Base-by-base conservation (phyloP, 2,329 filamentous ascomycete genomes). In the Stachybotrys chartarum region DNA sequence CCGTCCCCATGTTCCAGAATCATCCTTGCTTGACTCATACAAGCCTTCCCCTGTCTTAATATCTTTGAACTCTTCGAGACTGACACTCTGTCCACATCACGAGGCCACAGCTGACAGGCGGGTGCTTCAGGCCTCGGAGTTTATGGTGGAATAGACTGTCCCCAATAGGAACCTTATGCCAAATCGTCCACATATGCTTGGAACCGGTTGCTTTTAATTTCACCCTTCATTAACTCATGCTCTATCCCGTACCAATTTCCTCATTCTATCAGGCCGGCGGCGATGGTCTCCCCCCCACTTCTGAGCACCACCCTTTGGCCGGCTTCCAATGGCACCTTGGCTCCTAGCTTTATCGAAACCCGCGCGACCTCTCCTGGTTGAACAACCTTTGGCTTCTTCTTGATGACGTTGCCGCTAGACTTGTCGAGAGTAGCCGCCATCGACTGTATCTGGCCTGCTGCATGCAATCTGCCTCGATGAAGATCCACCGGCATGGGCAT, bases 401-500 rank as follows among this genome's bases (percentile, higher is more conserved):
- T 95, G 47, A 85, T 67, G 1, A 87, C 75, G n/a, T 81, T 78
- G 0, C 91, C 93, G 1, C 82, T 90, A 8, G 79, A 78, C 72
- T 95, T 95, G 70, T 97, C 90, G 48, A 97, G 71, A 2, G 85
- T 78, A 0, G 88, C 89, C 8, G 87, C 73, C 60, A 97, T 78
- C 58, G 84, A 81, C 53, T 80, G 78, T 46, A 99, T 88, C 51
- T 83, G 82, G 0, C 89, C 94, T 0, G 90, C 80, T 0, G 86
- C 84, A 68, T 96, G 89, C 52, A 97, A 73, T 8, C 91, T 81
- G 0, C 94, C 94, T 18, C 91, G 79, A 69, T 97, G 92, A 8
- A 99, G 84, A 65, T 97, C 93, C 10, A 97, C 83, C 30, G 84
- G 83, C 83, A 93, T 94, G 0, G 93, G 93, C 72, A 92, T 87